A percentile compares a stretch with the other conserved stretches of the same genome.
Conservation (phyloP, 345 rosid species). For the Hypericum androsaemum region DNA sequence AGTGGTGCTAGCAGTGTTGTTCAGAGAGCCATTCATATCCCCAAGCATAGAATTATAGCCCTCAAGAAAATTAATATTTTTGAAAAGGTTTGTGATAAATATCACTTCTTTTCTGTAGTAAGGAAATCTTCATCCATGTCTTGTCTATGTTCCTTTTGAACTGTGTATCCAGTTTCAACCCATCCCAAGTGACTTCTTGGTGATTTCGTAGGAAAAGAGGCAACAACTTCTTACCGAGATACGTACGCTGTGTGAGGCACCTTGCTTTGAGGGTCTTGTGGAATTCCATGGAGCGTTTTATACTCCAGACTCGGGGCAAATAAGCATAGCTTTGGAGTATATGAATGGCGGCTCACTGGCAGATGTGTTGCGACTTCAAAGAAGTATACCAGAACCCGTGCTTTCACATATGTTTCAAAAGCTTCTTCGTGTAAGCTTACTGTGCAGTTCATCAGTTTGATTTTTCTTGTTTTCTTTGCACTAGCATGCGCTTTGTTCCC, state of each 20-base stretch:
- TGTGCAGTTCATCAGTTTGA: background rate
- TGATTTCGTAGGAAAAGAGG: conserved; percentile 66
- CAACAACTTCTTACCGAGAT: conserved; percentile 92
- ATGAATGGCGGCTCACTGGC: conserved; percentile 97
- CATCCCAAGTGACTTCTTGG: background rate
- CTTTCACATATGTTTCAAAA: conserved; percentile 83
- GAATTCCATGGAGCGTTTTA: conserved; percentile 96
- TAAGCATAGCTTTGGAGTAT: conserved; percentile 92
- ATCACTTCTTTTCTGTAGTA: background rate
- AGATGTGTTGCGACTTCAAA: conserved; percentile 51
- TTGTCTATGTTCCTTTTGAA: background rate
- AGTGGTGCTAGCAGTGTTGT: conserved; percentile 97
- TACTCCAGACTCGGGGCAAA: conserved; percentile 86
- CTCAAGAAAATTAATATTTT: conserved; percentile 86
- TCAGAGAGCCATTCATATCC: conserved; percentile 91
- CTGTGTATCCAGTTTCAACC: background rate
- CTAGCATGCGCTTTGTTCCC: conserved; percentile 5
- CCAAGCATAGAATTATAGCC: conserved; percentile 73
- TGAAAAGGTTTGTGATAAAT: conserved; percentile 46
- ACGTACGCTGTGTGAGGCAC: conserved; percentile 87
- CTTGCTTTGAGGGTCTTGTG: conserved; percentile 82
- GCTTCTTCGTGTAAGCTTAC: conserved; percentile 56
- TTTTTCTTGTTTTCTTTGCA: conserved; percentile 8
- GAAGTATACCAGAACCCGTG: conserved; percentile 71
- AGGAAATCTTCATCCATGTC: background rate